Conservation (phyloP, 441 rosid species). For the Macaranga tanarius region DNA sequence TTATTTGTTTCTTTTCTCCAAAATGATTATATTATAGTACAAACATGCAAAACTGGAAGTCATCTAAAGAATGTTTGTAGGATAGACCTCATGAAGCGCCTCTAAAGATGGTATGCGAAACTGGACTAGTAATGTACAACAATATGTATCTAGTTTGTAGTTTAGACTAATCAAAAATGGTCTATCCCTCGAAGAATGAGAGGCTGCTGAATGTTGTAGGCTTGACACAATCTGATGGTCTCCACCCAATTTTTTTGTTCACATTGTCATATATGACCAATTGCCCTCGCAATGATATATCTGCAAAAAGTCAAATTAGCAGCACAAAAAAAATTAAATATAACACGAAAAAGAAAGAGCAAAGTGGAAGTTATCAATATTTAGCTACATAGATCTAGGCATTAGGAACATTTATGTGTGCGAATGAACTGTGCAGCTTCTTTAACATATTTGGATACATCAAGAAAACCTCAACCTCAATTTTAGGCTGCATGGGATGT, state of each 20-base stretch:
- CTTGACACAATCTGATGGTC: constrained; percentile 52
- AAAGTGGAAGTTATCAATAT: too few species aligned
- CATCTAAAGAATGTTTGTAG: too few species aligned
- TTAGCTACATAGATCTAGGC: too few species aligned
- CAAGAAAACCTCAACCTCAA: too few species aligned
- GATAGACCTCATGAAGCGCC: too few species aligned
- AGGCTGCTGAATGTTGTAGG: constrained; percentile 40
- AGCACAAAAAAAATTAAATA: too few species aligned
- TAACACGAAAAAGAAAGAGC: too few species aligned
- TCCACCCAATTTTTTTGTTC: constrained; percentile 75
- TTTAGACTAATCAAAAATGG: neutral
- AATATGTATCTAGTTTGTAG: neutral
- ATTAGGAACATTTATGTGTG: too few species aligned
- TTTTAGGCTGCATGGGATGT: too few species aligned
- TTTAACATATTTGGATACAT: too few species aligned
- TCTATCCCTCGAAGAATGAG: constrained; percentile 47
- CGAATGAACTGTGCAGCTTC: too few species aligned
- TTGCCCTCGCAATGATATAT: constrained; percentile 70
- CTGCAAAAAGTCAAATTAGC: constrained; percentile 31
- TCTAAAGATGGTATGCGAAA: neutral
- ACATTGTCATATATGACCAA: constrained; percentile 75
- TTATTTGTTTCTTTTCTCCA: neutral
- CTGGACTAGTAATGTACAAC: neutral
- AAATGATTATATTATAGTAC: neutral
- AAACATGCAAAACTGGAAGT: neutral